These are phyloP conservation scores for Piper betle DNA, from an alignment of 164 flowering plant species.

Conservation along the genomic window DNA sequence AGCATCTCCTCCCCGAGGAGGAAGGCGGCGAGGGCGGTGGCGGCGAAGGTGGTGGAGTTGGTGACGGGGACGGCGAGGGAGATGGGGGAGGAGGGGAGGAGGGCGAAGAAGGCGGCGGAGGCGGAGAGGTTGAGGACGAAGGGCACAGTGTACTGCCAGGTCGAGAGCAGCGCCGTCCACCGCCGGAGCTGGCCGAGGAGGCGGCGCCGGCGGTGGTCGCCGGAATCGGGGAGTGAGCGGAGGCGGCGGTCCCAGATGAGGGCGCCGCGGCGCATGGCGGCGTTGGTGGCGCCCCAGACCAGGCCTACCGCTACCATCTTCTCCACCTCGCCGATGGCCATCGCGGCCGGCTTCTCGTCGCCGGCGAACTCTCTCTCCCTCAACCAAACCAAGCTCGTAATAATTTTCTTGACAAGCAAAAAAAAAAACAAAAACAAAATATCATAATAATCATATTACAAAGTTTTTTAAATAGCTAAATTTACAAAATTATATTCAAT, in stretches of 20 bases:
- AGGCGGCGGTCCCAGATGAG: slow-evolving; percentile 60
- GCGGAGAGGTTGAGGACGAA: slow-evolving; percentile 71
- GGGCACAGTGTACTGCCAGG: slow-evolving; percentile 81
- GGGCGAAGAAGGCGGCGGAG: slow-evolving; percentile 74
- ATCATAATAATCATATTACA: too few species aligned
- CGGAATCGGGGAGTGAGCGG: slow-evolving; percentile 14
- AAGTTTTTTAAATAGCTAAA: too few species aligned
- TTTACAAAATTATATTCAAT: too few species aligned
- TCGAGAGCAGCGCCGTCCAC: slow-evolving; percentile 47
- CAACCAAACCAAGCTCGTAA: too few species aligned
- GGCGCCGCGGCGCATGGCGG: slow-evolving; percentile 83
- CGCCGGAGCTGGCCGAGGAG: slow-evolving; percentile 17
- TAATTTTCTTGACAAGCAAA: too few species aligned
- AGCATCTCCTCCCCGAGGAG: slow-evolving; percentile 66
- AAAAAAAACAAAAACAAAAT: too few species aligned
- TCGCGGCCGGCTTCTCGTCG: too few species aligned
- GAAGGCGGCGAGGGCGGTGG: slow-evolving; percentile 69
- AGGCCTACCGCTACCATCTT: slow-evolving; percentile 88
- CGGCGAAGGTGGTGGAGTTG: too few species aligned
- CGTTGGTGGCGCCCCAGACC: slow-evolving; percentile 91
- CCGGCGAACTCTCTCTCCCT: too few species aligned
- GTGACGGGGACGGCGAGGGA: slow-evolving; percentile 94
- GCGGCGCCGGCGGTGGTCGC: slow-evolving; percentile 16
- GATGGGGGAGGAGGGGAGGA: slow-evolving; percentile 54
- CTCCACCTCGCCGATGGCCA: slow-evolving; percentile 49